Conservation (phyloP, 73 alveolate genomes). For the Tetrahymena elliotti region DNA sequence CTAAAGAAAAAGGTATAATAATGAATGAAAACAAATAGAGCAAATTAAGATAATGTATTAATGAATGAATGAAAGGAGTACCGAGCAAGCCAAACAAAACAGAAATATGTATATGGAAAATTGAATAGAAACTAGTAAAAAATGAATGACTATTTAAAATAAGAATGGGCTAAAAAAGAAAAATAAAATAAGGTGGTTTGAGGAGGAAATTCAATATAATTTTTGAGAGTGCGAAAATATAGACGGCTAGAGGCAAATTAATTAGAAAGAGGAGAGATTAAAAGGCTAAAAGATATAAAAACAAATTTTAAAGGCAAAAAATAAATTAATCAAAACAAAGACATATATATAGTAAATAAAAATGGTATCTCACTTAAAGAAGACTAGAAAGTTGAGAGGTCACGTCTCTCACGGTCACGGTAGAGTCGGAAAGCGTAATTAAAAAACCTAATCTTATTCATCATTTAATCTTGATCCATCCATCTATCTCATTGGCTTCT, state of each 20-base stretch:
- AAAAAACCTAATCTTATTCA: neutral
- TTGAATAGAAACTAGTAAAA: neutral
- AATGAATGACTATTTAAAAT: neutral
- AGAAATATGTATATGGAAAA: neutral
- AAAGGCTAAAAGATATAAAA: neutral
- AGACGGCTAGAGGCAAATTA: conserved; percentile 1
- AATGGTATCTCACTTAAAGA: conserved; percentile 77
- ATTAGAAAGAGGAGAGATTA: neutral
- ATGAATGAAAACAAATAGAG: neutral
- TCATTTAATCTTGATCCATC: conserved; percentile 20
- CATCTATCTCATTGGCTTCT: neutral
- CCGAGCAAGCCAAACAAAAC: too few species aligned
- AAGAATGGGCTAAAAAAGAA: neutral
- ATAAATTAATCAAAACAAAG: neutral
- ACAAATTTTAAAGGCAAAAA: neutral
- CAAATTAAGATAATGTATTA: neutral
- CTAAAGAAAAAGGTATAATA: neutral
- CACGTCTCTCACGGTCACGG: conserved; percentile 95
- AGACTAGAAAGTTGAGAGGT: conserved; percentile 95
- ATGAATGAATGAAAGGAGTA: neutral
- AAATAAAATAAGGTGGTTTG: neutral
- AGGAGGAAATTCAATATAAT: neutral
- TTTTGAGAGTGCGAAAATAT: neutral
- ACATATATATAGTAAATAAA: conserved; percentile 12
- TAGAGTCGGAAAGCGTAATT: conserved; percentile 93